Conservation (phyloP, 805 yeast species). For the Candida fluviatilis region DNA sequence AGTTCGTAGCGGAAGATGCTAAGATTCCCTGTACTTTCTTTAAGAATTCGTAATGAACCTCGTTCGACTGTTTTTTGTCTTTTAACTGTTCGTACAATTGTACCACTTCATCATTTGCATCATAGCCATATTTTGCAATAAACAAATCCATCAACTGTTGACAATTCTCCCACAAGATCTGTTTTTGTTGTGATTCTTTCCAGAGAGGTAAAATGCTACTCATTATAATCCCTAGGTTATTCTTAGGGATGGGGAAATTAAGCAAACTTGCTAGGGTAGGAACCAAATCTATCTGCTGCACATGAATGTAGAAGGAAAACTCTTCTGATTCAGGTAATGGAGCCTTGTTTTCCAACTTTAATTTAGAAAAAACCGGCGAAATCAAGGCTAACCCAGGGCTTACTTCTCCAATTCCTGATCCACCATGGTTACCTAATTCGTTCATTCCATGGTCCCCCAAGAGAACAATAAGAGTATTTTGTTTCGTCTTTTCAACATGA, state of each 20-base stretch:
- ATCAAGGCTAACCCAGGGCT: constrained; percentile 74
- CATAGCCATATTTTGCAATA: constrained; percentile 33
- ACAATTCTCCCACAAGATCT: constrained; percentile 50
- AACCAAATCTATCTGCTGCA: constrained; percentile 70
- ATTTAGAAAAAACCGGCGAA: constrained; percentile 51
- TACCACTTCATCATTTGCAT: constrained; percentile 7
- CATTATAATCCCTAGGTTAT: constrained; percentile 70
- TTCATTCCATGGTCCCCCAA: constrained; percentile 98
- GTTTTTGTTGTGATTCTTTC: constrained; percentile 27
- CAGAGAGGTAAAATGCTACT: constrained; percentile 54
- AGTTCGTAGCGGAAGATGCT: constrained; percentile 66
- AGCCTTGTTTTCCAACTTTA: constrained; percentile 19
- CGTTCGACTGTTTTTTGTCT: constrained; percentile 4
- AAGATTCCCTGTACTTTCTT: constrained; percentile 44
- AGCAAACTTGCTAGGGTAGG: constrained; percentile 63
- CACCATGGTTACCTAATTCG: constrained; percentile 94
- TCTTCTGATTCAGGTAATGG: constrained; percentile 39
- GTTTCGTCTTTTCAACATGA: constrained; percentile 11
- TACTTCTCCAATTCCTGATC: constrained; percentile 88
- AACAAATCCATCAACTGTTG: constrained; percentile 49
- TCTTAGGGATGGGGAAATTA: constrained; percentile 65
- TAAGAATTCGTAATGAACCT: constrained; percentile 31
- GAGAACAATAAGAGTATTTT: constrained; percentile 62
- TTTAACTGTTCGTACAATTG: constrained; percentile 7
- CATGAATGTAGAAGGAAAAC: constrained; percentile 48